Base-by-base conservation (phyloP, 345 rosid species). In the Nephelium lappaceum region DNA sequence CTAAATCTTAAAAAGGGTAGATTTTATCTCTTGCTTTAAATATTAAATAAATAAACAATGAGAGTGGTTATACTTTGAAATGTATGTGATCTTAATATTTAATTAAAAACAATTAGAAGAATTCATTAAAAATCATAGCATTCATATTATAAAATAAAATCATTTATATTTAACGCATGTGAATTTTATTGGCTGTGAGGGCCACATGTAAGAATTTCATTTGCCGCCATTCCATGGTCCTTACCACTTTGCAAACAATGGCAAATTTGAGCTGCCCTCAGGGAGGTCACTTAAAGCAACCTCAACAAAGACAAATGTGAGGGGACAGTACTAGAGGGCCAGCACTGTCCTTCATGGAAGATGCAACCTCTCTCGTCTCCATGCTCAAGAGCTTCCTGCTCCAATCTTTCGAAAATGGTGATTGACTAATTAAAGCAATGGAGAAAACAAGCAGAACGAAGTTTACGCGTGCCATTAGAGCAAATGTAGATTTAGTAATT, bases 191-290 rank as follows among this genome's bases (percentile, higher is more conserved):
- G 36, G 36, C 36, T 31, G 36, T 27, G 31, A 27, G 36, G 36
- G 3, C n/a, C 2, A 31, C 36, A 31, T 2, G 36, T 31, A 4
- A 2, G 36, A 31, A 31, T 31, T 31, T 73, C 15, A 47, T 38
- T 5, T 16, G 55, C 76, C 66, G 36, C 76, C 71, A 63, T 61
- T 62, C 41, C 72, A 70, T 84, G 81, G 19, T 85, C 87, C 39
- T 82, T 82, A 70, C 76, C 79, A 74, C 79, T 84, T 19, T 84
- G 87, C 60, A 74, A 77, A 15, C 85, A 74, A n/a, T n/a, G 86
- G 87, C 23, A 82, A 77, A 9, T 38, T 67, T 62, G 79, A 73
- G 3, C 11, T 7, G 49, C 86, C 81, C 79, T 84, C 80, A 38
- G 91, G 86, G 31, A 79, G 79, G 55, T 78, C 2, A 27, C 31